Conservation (phyloP, 768 basidiomycete species). For the Auriscalpium microsporum region DNA sequence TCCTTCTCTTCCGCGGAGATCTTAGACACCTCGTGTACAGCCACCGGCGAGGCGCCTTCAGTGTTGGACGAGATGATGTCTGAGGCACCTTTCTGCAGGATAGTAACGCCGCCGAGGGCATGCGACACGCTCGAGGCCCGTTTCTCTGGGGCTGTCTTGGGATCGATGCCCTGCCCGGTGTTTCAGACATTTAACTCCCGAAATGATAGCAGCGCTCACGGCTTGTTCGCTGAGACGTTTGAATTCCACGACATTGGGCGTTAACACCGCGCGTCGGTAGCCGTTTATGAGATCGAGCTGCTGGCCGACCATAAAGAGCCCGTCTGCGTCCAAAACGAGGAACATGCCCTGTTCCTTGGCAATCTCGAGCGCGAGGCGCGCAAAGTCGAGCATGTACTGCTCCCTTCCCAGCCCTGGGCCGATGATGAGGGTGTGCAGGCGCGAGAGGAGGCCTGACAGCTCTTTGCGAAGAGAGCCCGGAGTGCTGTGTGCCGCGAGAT, state of each 20-base stretch:
- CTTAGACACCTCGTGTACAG: conserved; percentile 34
- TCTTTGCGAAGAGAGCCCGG: conserved; percentile 39
- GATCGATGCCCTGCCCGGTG: conserved; percentile 38
- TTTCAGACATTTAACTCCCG: background rate
- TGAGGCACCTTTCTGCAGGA: conserved; percentile 77
- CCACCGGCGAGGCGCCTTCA: conserved; percentile 37
- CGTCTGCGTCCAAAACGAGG: conserved; percentile 92
- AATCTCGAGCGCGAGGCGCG: conserved; percentile 63
- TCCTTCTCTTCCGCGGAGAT: conserved; percentile 22
- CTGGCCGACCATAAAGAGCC: conserved; percentile 73
- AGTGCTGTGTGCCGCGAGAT: conserved; percentile 29
- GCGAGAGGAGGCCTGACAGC: conserved; percentile 62
- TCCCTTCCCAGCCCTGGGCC: conserved; percentile 94
- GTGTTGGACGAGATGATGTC: conserved; percentile 82
- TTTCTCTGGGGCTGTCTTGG: conserved; percentile 37
- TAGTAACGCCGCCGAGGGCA: conserved; percentile 76
- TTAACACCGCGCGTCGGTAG: conserved; percentile 81
- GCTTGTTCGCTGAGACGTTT: conserved; percentile 69
- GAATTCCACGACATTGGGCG: conserved; percentile 94
- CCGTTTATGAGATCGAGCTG: conserved; percentile 70
- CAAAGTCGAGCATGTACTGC: conserved; percentile 80
- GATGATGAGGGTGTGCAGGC: conserved; percentile 87
- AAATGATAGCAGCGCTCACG: conserved; percentile 29
- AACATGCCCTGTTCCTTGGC: conserved; percentile 71
- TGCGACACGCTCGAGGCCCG: conserved; percentile 68